Base-by-base conservation (phyloP, 192 early-diverging fungal species). In the Geranomyces variabilis region DNA sequence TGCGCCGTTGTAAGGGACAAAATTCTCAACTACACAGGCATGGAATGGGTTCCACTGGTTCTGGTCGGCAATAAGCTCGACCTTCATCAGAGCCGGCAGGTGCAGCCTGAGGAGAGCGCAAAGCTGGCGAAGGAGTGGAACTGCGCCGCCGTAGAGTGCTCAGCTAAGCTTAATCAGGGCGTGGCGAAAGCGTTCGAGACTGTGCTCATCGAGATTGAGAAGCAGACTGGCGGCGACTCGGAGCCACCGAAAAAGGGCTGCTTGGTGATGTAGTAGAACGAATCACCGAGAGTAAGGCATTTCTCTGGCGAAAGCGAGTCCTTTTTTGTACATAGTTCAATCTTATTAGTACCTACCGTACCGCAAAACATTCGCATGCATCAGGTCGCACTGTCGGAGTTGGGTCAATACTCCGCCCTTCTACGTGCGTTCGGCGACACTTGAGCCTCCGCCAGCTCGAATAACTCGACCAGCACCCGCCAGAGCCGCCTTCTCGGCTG, bases 51-150 rank as follows among this genome's bases (percentile, higher is more conserved):
- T 8, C 92, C 92, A 9, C 91, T 92, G 73, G 91, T 96, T 21
- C 80, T 98, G 77, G 94, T 95, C 24, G 96, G 92, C 14, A 98
- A 96, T 79, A 99, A 99, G 80, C 85, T 86, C 10, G 96, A 99
- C 83, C 71, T 99, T 56, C 81, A 87, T 31, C 79, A 79, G 31
- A 89, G 93, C 55, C 76, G 91, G 57, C 89, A 93, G 78, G 89
- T 99, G n/a, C 69, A 90, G 10, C 63, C 76, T 0, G 84, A 91
- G 29, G 95, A 99, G 72, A 93, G 89, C 53, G 77, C 89, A 61
- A 84, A 86, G 34, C 67, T 93, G 26, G 93, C 97, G n/a, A 73
- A 84, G 26, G 80, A 89, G 66, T 97, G 93, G 91, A 84, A 88
- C 26, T 97, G 96, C 67, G 83, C 93, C 31, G 91, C 87, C 61